Evolutionary conservation across 495 filamentous ascomycete genomes (phyloP), one percentile per base, ranked within the genome.

Genomic region (Darksidea phi): DNA sequence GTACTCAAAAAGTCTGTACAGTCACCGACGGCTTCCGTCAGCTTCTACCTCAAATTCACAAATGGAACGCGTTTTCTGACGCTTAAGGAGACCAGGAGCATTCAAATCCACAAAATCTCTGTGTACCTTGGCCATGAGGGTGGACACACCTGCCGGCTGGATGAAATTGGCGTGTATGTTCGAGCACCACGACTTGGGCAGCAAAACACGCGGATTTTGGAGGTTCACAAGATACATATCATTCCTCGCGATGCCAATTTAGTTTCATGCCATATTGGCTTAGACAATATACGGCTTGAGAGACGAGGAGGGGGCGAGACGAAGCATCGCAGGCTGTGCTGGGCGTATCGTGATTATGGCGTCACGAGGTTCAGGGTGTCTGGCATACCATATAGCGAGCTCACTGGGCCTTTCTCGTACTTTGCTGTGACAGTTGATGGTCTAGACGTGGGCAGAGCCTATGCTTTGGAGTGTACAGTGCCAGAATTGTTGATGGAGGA

Each of bases 381-480:
- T 24, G 57, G 55, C n/a, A 24, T 57, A 15, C 69, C 69, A 0
- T 69, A 64, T 50, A 71, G 69, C 38, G 28, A 45, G 12, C 51
- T 59, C 26, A 71, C 69, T 1, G 69, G 69, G 2, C 67, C 63
- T 0, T 69, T 69, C 47, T 49, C 67, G 6, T 45, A 67, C 32
- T 69, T 71, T 45, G 32, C 28, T 5, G 34, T 71, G 15, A 15
- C 32, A 2, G 26, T 71, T 13, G 46, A 64, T 54, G 67, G 63
- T 4, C 2, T 55, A 10, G 12, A 18, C 1, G 41, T 60, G 6
- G 69, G 66, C n/a, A 54, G 63, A 18, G 63, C 64, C 12, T 69
- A 71, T 51, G 63, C 63, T 0, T 37, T 58, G 48, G 69, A 67
- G 38, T 66, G 17, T 28, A 34, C 69, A 15, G 10, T 62, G 3